Evolutionary conservation across 257 asterid species (phyloP).

Genomic region (Gynochthodes officinalis): DNA sequence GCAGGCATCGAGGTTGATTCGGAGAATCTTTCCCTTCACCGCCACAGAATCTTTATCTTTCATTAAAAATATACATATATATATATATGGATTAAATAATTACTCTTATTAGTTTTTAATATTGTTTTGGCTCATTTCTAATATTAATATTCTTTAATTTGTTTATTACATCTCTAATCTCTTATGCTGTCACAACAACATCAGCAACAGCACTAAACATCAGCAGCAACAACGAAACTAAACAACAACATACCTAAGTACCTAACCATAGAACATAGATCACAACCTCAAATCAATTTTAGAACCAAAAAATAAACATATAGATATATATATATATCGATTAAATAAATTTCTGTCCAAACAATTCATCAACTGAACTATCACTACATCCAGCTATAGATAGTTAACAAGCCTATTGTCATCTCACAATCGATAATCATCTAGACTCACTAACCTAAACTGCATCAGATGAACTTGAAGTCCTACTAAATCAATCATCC

Average conservation of each 20-base stretch:
- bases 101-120: too few relatives aligned
- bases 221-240: too few relatives aligned
- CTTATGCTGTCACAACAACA: too few relatives aligned
- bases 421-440: neutral
- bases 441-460: slow-evolving; percentile 3
- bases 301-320: neutral
- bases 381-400: neutral
- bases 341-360: neutral
- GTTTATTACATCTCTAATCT: neutral
- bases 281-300: neutral
- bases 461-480: neutral
- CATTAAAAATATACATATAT: too few relatives aligned
- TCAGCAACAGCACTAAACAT: too few relatives aligned
- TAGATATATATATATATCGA: too few relatives aligned
- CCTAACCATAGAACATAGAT: neutral
- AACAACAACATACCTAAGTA: neutral
- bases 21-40: neutral
- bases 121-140: too few relatives aligned
- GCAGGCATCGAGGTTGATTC: neutral
- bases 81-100: too few relatives aligned
- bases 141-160: neutral
- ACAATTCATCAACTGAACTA: neutral
- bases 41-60: neutral
- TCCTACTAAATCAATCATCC: neutral
- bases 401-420: slow-evolving; percentile 1